These are phyloP conservation scores for Kluyveromyces dobzhanskii DNA, from an alignment of 805 yeast species.

Conservation along the genomic window DNA sequence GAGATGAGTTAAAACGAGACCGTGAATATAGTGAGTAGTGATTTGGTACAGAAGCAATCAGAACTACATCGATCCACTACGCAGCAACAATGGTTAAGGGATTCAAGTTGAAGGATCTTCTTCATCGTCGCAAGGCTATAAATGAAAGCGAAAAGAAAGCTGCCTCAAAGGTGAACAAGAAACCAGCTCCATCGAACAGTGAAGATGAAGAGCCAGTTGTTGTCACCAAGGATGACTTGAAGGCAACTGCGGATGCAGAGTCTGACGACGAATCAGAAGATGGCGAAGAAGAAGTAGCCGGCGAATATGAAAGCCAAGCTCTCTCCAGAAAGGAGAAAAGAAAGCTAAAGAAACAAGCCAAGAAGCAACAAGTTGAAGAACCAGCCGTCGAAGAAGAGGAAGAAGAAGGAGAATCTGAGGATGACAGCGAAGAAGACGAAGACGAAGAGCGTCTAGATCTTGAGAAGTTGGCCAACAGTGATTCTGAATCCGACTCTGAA, in stretches of 20 bases:
- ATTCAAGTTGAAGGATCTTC: conserved; percentile 24
- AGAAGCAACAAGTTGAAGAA: conserved; percentile 19
- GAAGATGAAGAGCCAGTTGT: conserved; percentile 25
- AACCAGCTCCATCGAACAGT: conserved; percentile 11
- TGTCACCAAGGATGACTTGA: conserved; percentile 27
- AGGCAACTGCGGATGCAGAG: conserved; percentile 10
- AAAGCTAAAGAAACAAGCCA: conserved; percentile 42
- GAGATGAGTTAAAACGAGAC: conserved; percentile 2
- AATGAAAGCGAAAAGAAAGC: conserved; percentile 18
- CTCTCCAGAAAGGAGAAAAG: conserved; percentile 60
- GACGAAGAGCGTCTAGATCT: conserved; percentile 40
- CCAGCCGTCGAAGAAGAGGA: conserved; percentile 19
- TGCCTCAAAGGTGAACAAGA: conserved; percentile 16
- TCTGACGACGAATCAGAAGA: conserved; percentile 11
- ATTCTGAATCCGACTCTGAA: conserved; percentile 36
- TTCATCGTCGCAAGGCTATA: conserved; percentile 21
- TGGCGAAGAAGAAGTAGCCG: conserved; percentile 11
- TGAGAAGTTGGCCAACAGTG: conserved; percentile 49
- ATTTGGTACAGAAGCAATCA: no score
- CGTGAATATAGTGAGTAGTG: no score
- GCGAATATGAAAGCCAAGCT: conserved; percentile 39
- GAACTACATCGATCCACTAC: background rate
- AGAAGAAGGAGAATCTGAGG: conserved; percentile 24
- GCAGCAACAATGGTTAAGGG: conserved; percentile 27
- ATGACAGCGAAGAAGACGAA: conserved; percentile 37